Conservation (phyloP, 306 rosid genomes). For the Begonia masoniana region DNA sequence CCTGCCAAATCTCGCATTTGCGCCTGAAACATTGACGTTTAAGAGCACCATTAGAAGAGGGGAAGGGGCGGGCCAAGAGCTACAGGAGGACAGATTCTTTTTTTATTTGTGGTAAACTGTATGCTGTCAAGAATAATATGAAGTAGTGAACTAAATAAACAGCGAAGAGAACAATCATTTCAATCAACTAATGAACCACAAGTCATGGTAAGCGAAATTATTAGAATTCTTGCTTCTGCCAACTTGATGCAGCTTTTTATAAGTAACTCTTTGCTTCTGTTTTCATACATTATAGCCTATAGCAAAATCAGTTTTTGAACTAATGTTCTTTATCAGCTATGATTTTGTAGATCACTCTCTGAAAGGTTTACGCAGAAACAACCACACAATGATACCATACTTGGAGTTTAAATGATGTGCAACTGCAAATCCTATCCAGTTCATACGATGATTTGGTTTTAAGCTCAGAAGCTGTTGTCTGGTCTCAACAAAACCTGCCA, state of each 20-base stretch:
- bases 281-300: no score
- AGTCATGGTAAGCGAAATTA: no score
- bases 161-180: neutral
- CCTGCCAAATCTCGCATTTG: conserved; percentile 97
- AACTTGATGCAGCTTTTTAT: no score
- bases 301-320: no score
- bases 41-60: conserved; percentile 12
- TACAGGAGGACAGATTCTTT: no score
- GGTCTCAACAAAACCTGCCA: conserved; percentile 94
- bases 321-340: no score
- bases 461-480: conserved; percentile 82
- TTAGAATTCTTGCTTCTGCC: no score
- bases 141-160: neutral
- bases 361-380: neutral
- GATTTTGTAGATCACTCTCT: neutral
- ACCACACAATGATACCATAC: conserved; percentile 28
- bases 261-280: no score
- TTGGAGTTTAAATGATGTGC: conserved; percentile 83
- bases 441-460: conserved; percentile 99
- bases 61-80: no score
- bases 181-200: no score
- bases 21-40: conserved; percentile 39
- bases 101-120: no score
- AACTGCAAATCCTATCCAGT: conserved; percentile 97
- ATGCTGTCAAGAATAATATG: no score